These are phyloP conservation scores for Monosporozyma servazzii DNA, from an alignment of 805 yeast genomes.

Conservation along the genomic window DNA sequence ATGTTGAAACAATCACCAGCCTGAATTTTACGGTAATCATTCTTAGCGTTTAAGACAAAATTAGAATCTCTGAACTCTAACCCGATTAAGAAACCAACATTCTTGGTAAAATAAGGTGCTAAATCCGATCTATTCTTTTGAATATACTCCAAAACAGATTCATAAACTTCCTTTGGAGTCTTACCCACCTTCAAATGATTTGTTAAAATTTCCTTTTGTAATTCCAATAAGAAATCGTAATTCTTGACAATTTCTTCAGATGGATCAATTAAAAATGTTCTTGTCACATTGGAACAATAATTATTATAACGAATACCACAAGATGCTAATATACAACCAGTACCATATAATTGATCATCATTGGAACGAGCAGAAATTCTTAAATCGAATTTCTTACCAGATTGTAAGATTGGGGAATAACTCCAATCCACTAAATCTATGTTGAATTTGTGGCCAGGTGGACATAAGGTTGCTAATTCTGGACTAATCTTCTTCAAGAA, in stretches of 20 bases:
- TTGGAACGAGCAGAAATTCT: constrained; percentile 75
- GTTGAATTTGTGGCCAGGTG: constrained; percentile 58
- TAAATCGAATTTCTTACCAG: constrained; percentile 78
- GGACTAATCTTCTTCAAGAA: constrained; percentile 51
- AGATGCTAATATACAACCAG: constrained; percentile 74
- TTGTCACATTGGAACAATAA: constrained; percentile 78
- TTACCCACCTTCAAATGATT: constrained; percentile 57
- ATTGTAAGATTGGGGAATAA: constrained; percentile 81
- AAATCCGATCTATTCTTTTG: constrained; percentile 58
- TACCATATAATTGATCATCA: constrained; percentile 51
- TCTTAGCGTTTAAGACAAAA: constrained; percentile 63
- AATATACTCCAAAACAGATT: constrained; percentile 51
- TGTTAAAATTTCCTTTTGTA: constrained; percentile 56
- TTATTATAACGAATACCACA: constrained; percentile 81
- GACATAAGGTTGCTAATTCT: constrained; percentile 30
- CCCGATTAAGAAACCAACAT: constrained; percentile 83
- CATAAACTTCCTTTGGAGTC: constrained; percentile 57
- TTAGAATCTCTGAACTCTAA: constrained; percentile 79
- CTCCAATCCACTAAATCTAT: constrained; percentile 82
- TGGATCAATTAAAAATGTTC: constrained; percentile 88
- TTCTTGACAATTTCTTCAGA: constrained; percentile 66
- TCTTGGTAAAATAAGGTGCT: constrained; percentile 56
- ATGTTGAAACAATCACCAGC: constrained; percentile 70
- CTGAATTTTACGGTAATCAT: constrained; percentile 48
- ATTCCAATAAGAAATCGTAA: constrained; percentile 63